Evolutionary conservation across 2,329 filamentous ascomycete genomes (phyloP).

Genomic region (Aspergillus aculeatus): DNA sequence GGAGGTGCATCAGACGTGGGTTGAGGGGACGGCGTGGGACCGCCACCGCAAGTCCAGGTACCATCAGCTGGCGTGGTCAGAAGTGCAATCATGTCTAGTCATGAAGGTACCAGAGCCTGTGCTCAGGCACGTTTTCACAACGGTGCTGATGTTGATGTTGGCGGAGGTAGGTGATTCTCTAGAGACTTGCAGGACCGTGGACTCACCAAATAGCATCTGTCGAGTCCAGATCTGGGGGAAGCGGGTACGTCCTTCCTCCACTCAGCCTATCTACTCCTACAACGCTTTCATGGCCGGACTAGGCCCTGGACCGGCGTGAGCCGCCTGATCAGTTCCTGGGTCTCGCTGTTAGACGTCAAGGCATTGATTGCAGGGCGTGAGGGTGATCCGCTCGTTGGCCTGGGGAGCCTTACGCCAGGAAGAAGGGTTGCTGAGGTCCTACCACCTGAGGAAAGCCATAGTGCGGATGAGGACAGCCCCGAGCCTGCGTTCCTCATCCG

Average conservation of each 20-base stretch:
- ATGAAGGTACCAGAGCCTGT: slow-evolving; percentile 26
- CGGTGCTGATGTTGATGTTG: slow-evolving; percentile 36
- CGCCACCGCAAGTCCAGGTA: slow-evolving; percentile 31
- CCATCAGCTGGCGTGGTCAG: slow-evolving; percentile 31
- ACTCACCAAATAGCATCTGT: slow-evolving; percentile 25
- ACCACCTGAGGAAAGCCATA: slow-evolving; percentile 2
- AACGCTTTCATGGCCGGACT: slow-evolving; percentile 30
- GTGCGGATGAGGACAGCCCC: not conserved
- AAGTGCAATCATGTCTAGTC: slow-evolving; percentile 29
- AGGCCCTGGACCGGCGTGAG: slow-evolving; percentile 30
- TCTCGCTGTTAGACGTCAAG: slow-evolving; percentile 37
- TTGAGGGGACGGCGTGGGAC: slow-evolving; percentile 28
- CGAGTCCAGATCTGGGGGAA: slow-evolving; percentile 27
- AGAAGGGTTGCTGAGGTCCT: not conserved
- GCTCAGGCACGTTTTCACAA: slow-evolving; percentile 27
- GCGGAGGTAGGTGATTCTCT: slow-evolving; percentile 29
- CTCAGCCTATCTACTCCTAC: slow-evolving; percentile 30
- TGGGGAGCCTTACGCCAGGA: slow-evolving; percentile 22
- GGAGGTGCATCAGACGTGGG: slow-evolving; percentile 30
- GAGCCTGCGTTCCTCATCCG: slow-evolving; percentile 28
- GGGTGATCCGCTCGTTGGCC: slow-evolving; percentile 32
- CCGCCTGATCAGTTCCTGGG: slow-evolving; percentile 32
- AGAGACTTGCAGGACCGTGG: not conserved
- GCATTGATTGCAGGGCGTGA: slow-evolving; percentile 37
- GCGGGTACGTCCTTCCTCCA: slow-evolving; percentile 32